These are phyloP conservation scores for Pogostemon cablin DNA, from an alignment of 257 asterid species.

Conservation along the genomic window DNA sequence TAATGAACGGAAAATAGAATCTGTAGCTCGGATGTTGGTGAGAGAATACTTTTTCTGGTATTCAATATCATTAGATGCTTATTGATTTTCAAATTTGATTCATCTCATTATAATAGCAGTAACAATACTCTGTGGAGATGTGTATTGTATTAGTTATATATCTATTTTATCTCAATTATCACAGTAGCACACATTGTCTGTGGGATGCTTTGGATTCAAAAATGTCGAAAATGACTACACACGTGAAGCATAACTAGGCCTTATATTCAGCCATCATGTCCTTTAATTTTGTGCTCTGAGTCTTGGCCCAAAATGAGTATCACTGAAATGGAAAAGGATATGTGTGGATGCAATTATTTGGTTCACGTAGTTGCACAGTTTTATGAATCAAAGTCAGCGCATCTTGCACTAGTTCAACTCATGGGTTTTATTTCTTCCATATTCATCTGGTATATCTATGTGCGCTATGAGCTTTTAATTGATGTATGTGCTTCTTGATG, in stretches of 20 bases:
- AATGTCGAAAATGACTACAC: not conserved
- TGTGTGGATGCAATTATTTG: not conserved
- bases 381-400: not conserved
- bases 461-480: not conserved
- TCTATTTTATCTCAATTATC: not conserved
- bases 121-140: not conserved
- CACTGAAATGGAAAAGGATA: not conserved
- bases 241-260: not conserved
- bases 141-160: not conserved
- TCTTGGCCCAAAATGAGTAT: conserved; percentile 4
- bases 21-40: not conserved
- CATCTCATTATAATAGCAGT: not conserved
- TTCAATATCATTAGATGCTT: conserved; percentile 8
- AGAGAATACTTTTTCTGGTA: not conserved
- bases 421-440: not conserved
- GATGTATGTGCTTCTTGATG: not conserved
- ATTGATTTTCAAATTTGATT: not conserved
- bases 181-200: not conserved
- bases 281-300: not conserved
- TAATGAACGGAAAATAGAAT: not conserved
- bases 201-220: not conserved
- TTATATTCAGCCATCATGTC: no score
- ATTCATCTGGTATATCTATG: not conserved
- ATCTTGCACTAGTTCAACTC: not conserved
- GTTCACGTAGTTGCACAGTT: not conserved